Percentiles rank a stretch among this genome's conserved stretches.
These are phyloP conservation scores for Gillenia trifoliata DNA, from an alignment of 306 rosid genomes.

Conservation along the genomic window DNA sequence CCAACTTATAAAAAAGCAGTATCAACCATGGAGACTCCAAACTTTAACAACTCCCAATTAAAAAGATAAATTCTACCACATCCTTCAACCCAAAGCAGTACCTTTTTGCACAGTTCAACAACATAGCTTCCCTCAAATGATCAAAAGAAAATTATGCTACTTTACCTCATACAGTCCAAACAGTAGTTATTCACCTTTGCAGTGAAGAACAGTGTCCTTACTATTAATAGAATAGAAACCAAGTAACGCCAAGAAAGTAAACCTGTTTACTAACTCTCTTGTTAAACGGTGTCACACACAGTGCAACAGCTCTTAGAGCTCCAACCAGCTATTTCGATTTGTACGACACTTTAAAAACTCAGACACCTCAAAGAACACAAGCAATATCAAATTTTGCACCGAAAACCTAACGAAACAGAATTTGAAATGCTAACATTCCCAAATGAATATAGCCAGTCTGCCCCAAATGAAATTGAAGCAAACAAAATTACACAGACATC, in stretches of 20 bases:
- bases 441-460: constrained; percentile 7
- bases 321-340: background rate
- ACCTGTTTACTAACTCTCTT: background rate
- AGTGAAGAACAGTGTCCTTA: background rate
- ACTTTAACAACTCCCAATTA: background rate
- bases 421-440: constrained; percentile 3
- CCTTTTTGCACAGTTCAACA: background rate
- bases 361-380: background rate
- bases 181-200: background rate
- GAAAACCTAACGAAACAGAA: constrained; percentile 11
- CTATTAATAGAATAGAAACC: background rate
- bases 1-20: background rate
- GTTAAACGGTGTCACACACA: background rate
- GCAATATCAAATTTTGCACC: background rate
- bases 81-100: background rate
- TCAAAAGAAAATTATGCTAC: background rate
- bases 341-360: background rate
- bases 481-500: background rate
- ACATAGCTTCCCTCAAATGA: background rate
- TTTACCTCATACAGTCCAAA: background rate
- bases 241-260: background rate
- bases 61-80: background rate
- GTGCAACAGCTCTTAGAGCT: background rate
- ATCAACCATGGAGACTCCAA: background rate
- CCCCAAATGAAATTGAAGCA: background rate